A percentile compares a stretch with the other conserved stretches of the same genome.
These are phyloP conservation scores for Cercis canadensis DNA, from an alignment of 306 rosid genomes.

Conservation along the genomic window DNA sequence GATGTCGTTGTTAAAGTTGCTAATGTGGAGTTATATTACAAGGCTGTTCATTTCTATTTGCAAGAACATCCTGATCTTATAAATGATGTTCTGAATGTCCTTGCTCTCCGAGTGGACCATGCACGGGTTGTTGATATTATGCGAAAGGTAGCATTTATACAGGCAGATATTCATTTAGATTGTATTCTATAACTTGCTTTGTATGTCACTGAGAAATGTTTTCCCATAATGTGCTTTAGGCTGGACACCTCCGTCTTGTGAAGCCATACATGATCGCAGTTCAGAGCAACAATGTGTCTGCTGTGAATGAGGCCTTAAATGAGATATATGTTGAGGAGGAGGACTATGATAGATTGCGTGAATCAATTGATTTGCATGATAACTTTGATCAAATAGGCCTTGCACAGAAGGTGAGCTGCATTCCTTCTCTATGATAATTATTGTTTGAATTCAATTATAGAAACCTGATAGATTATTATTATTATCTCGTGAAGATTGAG, in stretches of 20 bases:
- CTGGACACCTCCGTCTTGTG: constrained; percentile 95
- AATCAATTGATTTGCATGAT: constrained; percentile 96
- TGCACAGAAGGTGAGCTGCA: constrained; percentile 82
- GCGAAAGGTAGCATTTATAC: constrained; percentile 72
- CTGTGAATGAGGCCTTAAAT: constrained; percentile 98
- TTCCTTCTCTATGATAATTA: constrained; percentile 26
- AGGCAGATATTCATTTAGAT: constrained; percentile 21
- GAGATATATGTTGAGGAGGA: constrained; percentile 98
- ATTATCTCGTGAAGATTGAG: constrained; percentile 73
- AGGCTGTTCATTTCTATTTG: constrained; percentile 98
- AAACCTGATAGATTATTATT: constrained; percentile 39
- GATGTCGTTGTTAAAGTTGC: constrained; percentile 95
- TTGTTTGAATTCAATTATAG: constrained; percentile 26
- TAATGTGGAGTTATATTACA: constrained; percentile 91
- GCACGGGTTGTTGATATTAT: constrained; percentile 98
- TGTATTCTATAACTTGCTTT: constrained; percentile 3
- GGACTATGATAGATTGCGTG: constrained; percentile 96
- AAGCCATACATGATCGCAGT: constrained; percentile 99
- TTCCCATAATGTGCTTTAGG: constrained; percentile 50
- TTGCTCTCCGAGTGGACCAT: constrained; percentile 98
- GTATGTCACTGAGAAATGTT: constrained; percentile 16
- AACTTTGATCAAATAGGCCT: constrained; percentile 99
- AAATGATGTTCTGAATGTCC: constrained; percentile 94
- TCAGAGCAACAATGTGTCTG: constrained; percentile 96
- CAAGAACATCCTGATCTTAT: constrained; percentile 99